Evolutionary conservation across 148 eudicot genomes (phyloP), one percentile per base, ranked within the genome.

Genomic region (Tetragonia tetragonoides): DNA sequence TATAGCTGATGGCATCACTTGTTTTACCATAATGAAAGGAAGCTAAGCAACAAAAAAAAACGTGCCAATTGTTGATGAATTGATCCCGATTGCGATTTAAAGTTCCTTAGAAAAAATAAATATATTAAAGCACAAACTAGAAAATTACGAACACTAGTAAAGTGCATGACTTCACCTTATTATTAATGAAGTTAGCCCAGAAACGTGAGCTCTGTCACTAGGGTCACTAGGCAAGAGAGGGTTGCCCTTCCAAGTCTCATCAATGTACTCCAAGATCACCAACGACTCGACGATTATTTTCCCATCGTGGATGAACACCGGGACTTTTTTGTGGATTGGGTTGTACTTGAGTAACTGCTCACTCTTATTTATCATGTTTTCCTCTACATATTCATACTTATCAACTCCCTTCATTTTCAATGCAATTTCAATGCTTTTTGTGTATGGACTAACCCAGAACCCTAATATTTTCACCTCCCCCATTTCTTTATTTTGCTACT

Each of bases 201-300:
- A 77, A 81, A 17, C 80, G 72, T 51, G 63, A 67, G 80, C 77
- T 74, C 85, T 65, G 15, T 76, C 47, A 61, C 59, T 76, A 51
- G 85, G 76, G 20, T 83, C 59, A 28, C 8, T 66, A 42, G 85
- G 82, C 73, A 83, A 62, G 67, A 82, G 10, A 0, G 78, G 75
- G 16, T 64, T 56, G 65, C 11, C 71, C n/a, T 72, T 82, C 84
- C 81, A 82, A 10, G 70, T 54, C 63, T 73, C 71, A 15, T 82
- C 81, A 3, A 82, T 60, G 71, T 77, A 78, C 75, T 82, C 78
- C 20, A 82, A 4, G 37, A 82, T 82, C 11, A 82, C 75, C 47
- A 34, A 39, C 5, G 84, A 82, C 66, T 82, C 81, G 1, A 10
- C 78, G 3, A 78, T 63, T 6, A 75, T 59, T 3, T 66, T 75